Evolutionary conservation across 306 rosid genomes (phyloP).

Genomic region (Herpetospermum pedunculosum): DNA sequence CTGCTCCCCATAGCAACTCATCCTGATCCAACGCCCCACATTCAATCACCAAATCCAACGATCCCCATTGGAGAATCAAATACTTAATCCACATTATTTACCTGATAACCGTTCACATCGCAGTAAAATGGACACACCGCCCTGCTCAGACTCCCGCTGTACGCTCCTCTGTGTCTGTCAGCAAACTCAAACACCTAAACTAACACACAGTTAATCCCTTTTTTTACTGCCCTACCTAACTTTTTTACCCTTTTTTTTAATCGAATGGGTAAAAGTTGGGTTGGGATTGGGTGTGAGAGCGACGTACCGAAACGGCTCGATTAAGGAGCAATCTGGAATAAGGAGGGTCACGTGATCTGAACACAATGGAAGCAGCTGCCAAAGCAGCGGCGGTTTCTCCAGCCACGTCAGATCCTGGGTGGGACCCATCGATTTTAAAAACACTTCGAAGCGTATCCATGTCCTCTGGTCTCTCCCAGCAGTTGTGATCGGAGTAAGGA

Average conservation of each 20-base stretch:
- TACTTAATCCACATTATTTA: too few relatives aligned
- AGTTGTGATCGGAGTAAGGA: constrained; percentile 76
- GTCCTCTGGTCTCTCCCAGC: constrained; percentile 98
- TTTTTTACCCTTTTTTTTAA: neutral
- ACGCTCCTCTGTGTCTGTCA: constrained; percentile 88
- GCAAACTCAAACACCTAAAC: constrained; percentile 88
- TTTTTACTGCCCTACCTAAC: neutral
- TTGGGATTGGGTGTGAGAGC: constrained; percentile 12
- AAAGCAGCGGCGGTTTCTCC: constrained; percentile 96
- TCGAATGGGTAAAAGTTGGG: neutral
- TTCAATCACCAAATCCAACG: neutral
- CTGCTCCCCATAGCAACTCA: constrained; percentile 93
- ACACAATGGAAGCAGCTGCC: constrained; percentile 96
- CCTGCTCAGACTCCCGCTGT: constrained; percentile 59
- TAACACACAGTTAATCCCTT: constrained; percentile 4
- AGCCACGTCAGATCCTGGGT: constrained; percentile 95
- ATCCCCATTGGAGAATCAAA: too few relatives aligned
- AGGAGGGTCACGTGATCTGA: constrained; percentile 89
- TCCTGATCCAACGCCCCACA: constrained; percentile 28
- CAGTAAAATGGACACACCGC: constrained; percentile 96
- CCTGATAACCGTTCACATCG: constrained; percentile 91
- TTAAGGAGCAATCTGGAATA: constrained; percentile 68
- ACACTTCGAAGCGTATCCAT: constrained; percentile 87
- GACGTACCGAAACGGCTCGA: constrained; percentile 93
- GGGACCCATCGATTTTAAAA: constrained; percentile 58